Evolutionary conservation across 176 grass and related monocot genomes (phyloP).

Genomic region (Bothriochloa decipiens): DNA sequence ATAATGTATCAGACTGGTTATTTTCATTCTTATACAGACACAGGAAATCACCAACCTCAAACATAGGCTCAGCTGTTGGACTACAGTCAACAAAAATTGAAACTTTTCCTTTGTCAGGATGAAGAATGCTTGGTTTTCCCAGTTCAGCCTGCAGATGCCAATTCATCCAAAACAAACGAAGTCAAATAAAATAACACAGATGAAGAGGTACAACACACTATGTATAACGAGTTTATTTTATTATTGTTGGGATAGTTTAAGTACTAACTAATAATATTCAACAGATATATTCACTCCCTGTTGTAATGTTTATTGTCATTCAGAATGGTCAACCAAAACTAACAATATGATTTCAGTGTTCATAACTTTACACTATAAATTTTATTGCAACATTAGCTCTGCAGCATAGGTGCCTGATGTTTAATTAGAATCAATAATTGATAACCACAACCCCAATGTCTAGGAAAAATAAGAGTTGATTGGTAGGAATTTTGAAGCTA

Average conservation of each 20-base stretch:
- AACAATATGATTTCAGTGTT: background rate
- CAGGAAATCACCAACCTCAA: slow-evolving; percentile 61
- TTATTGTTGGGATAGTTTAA: background rate
- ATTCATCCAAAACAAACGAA: slow-evolving; percentile 2
- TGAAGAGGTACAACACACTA: background rate
- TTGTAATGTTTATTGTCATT: background rate
- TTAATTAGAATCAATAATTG: background rate
- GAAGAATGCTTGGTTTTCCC: slow-evolving; percentile 75
- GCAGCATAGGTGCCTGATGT: background rate
- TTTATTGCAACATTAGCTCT: background rate
- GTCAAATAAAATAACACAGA: slow-evolving; percentile 5
- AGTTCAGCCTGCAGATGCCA: slow-evolving; percentile 73
- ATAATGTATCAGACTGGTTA: background rate
- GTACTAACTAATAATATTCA: background rate
- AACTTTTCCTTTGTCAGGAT: slow-evolving; percentile 89
- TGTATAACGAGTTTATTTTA: slow-evolving; percentile 8
- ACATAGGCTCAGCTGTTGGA: slow-evolving; percentile 71
- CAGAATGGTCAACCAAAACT: background rate
- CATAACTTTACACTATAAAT: background rate
- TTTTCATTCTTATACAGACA: slow-evolving; percentile 30
- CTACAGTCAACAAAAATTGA: slow-evolving; percentile 88
- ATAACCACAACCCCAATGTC: background rate
- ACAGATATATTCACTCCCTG: too few species aligned
- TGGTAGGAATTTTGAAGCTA: background rate
- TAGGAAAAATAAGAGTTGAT: background rate